Evolutionary conservation across 83 land plant genomes (phyloP).

Genomic region (Larix sibirica): DNA sequence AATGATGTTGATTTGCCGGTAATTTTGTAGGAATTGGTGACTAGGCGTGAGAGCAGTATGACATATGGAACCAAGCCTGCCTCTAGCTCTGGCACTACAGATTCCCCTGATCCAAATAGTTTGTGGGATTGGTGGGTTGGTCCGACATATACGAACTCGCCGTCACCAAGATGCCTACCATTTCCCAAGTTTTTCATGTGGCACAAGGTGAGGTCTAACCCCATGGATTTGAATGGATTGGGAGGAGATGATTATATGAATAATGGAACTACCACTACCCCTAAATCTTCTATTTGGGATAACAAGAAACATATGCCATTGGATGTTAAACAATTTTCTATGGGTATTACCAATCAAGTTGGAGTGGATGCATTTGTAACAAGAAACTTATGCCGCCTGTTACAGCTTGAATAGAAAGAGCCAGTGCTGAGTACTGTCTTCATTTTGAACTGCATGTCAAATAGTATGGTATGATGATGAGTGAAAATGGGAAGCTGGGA

Average conservation of each 20-base stretch:
- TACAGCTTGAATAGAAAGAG: neutral
- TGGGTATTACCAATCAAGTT: no score
- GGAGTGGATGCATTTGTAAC: neutral
- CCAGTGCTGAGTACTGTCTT: no score
- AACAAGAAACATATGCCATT: no score
- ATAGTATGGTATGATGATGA: neutral
- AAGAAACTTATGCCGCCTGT: neutral
- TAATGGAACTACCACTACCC: neutral
- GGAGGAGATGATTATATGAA: no score
- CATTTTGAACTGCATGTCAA: neutral
- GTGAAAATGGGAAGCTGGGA: neutral
- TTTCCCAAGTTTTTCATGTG: no score
- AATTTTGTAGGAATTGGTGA: neutral
- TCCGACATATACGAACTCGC: neutral
- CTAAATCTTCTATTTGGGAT: neutral
- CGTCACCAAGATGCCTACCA: neutral
- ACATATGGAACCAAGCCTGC: neutral
- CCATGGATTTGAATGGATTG: no score
- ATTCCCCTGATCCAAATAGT: no score
- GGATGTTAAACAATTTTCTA: no score
- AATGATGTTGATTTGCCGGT: neutral
- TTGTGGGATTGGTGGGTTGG: no score
- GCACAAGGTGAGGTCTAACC: no score
- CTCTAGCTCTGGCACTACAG: neutral
- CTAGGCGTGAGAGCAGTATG: neutral